A percentile compares a stretch with the other conserved stretches of the same genome.
These are phyloP conservation scores for Misopates orontium DNA, from an alignment of 257 asterid genomes.

Conservation along the genomic window DNA sequence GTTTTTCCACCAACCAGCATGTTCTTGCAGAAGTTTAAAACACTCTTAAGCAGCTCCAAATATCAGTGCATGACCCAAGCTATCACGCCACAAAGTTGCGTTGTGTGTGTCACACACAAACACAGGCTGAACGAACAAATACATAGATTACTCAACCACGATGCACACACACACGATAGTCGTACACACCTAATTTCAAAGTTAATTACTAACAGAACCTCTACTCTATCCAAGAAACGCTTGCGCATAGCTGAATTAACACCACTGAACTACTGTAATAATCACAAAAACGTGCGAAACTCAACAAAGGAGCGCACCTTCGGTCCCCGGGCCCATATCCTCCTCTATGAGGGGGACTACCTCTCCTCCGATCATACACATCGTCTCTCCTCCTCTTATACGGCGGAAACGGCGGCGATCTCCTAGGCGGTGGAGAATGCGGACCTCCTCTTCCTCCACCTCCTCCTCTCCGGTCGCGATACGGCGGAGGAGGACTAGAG, in stretches of 20 bases:
- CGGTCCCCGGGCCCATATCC: slow-evolving; percentile 83
- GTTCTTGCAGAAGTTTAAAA: neutral
- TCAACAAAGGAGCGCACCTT: slow-evolving; percentile 49
- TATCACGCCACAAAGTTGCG: neutral
- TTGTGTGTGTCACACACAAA: neutral
- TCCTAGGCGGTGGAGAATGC: slow-evolving; percentile 72
- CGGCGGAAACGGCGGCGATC: slow-evolving; percentile 64
- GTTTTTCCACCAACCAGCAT: neutral
- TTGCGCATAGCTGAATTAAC: neutral
- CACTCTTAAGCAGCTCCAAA: slow-evolving; percentile 14
- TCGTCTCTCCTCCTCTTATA: slow-evolving; percentile 85
- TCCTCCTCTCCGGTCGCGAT: slow-evolving; percentile 80
- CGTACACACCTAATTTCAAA: neutral
- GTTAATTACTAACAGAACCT: neutral
- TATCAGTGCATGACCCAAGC: neutral
- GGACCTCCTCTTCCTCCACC: slow-evolving; percentile 48
- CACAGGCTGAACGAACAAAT: neutral
- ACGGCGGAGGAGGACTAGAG: slow-evolving; percentile 85
- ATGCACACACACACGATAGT: neutral
- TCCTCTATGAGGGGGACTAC: slow-evolving; percentile 75
- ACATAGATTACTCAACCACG: neutral
- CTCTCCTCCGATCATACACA: slow-evolving; percentile 75
- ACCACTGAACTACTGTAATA: neutral
- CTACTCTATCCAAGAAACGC: neutral
- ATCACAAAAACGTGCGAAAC: neutral